A percentile compares a stretch with the other conserved stretches of the same genome.
These are phyloP conservation scores for Ilyonectria mors-panacis DNA, from an alignment of 2,329 filamentous ascomycete genomes.

Conservation along the genomic window DNA sequence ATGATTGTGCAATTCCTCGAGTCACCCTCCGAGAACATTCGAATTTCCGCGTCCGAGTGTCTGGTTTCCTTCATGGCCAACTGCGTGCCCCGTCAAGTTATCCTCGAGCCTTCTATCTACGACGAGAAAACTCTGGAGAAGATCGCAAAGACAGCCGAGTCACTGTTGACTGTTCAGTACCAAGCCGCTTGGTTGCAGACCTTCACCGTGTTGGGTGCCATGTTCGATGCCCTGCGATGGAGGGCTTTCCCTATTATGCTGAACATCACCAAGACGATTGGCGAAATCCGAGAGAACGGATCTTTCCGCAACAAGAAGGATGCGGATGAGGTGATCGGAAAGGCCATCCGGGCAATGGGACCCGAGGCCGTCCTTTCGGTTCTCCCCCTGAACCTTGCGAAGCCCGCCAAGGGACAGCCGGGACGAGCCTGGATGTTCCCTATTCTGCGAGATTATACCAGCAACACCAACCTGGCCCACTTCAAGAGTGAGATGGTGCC, in stretches of 20 bases:
- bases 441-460: conserved; percentile 88
- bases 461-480: conserved; percentile 88
- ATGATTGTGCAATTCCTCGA: conserved; percentile 86
- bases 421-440: conserved; percentile 96
- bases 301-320: conserved; percentile 96
- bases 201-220: conserved; percentile 87
- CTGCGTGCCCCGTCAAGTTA: conserved; percentile 85
- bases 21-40: conserved; percentile 92
- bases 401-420: conserved; percentile 81
- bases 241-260: conserved; percentile 83
- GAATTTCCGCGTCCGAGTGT: conserved; percentile 94
- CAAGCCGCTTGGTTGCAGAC: conserved; percentile 96
- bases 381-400: conserved; percentile 87
- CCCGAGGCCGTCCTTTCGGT: conserved; percentile 86
- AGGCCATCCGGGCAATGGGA: conserved; percentile 91
- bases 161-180: conserved; percentile 89
- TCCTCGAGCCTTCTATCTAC: conserved; percentile 90
- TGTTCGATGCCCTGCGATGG: conserved; percentile 92
- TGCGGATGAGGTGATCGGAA: conserved; percentile 90
- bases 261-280: conserved; percentile 82
- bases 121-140: conserved; percentile 93
- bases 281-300: conserved; percentile 88
- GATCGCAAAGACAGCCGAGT: conserved; percentile 79
- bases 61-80: conserved; percentile 93
- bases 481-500: conserved; percentile 91